Evolutionary conservation across 169 alveolate genomes (phyloP).

Genomic region (Neospora caninum): DNA sequence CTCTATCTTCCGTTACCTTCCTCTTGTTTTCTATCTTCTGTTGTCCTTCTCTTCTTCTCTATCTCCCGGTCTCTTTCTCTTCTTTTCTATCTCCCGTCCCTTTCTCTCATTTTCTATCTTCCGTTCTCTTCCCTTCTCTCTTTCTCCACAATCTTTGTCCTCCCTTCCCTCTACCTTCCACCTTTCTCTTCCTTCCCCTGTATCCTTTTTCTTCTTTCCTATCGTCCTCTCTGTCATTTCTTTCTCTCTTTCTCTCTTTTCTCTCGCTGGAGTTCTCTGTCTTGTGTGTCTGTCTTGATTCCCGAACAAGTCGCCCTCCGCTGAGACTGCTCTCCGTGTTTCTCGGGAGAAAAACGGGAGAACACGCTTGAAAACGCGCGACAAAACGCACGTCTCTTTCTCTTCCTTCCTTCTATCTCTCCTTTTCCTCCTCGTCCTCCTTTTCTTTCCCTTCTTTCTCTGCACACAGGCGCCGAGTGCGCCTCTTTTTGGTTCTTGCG

Average conservation of each 20-base stretch:
- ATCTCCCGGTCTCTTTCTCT: not conserved
- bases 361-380: too few relatives aligned
- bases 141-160: not conserved
- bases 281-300: too few relatives aligned
- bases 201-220: not conserved
- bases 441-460: not conserved
- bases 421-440: not conserved
- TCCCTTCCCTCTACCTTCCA: not conserved
- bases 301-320: too few relatives aligned
- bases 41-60: not conserved
- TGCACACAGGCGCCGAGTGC: not conserved
- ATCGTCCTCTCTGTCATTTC: not conserved
- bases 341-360: too few relatives aligned
- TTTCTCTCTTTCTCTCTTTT: too few relatives aligned
- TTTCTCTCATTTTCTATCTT: not conserved
- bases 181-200: not conserved
- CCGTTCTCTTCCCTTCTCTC: not conserved
- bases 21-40: not conserved
- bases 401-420: not conserved
- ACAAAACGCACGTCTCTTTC: too few relatives aligned
- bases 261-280: too few relatives aligned
- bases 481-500: too few relatives aligned
- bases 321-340: too few relatives aligned
- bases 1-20: not conserved
- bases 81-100: not conserved